Percentiles rank a stretch among this genome's conserved stretches.
phyloP scores from a whole-genome alignment of 108 stramenopile genomes.

The Cyclotella cryptica region DNA sequence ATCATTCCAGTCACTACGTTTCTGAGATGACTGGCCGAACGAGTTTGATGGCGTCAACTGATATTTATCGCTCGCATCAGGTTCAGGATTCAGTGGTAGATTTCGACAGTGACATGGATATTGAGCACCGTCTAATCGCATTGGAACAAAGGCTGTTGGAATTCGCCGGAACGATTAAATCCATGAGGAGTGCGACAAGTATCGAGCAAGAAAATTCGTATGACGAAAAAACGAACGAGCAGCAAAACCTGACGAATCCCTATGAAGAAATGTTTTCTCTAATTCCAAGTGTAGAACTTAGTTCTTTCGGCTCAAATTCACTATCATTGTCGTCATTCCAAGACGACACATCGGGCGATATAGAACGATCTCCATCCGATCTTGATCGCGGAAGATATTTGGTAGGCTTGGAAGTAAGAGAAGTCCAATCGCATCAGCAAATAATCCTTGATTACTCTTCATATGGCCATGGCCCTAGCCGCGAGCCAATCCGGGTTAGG shows the following conservation, averaged over 20 bases:
- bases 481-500: constrained; percentile 36
- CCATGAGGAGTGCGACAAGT: constrained; percentile 1
- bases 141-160: neutral
- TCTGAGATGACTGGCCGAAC: no score
- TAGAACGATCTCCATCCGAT: constrained; percentile 30
- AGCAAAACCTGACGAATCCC: no score
- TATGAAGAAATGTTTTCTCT: no score
- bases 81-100: neutral
- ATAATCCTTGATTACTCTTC: constrained; percentile 42
- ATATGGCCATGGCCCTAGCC: neutral
- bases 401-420: constrained; percentile 46
- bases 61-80: no score
- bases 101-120: neutral
- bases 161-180: constrained; percentile 37
- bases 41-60: no score
- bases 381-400: constrained; percentile 46
- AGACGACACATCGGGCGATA: neutral
- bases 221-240: neutral
- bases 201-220: neutral
- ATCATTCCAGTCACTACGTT: no score
- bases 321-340: neutral
- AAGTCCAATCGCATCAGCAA: constrained; percentile 43
- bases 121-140: neutral
- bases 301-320: neutral
- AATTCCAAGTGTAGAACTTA: neutral